Evolutionary conservation across 108 stramenopile genomes (phyloP).

Genomic region (Skeletonema potamos): DNA sequence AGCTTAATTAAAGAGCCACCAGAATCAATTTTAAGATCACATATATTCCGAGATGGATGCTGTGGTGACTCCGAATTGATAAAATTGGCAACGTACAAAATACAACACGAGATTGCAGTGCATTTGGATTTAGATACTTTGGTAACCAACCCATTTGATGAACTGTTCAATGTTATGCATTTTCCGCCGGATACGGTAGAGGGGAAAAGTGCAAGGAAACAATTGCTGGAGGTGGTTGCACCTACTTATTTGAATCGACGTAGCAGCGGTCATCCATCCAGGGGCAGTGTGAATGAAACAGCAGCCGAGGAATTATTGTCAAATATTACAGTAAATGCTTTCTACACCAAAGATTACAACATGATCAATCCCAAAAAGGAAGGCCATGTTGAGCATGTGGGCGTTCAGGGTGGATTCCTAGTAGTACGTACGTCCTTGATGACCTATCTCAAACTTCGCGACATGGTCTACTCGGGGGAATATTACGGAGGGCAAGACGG

Average conservation of each 20-base stretch:
- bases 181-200: neutral
- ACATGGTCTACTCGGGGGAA: conserved; percentile 63
- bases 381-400: conserved; percentile 20
- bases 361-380: conserved; percentile 32
- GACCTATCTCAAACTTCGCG: conserved; percentile 52
- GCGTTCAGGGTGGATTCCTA: conserved; percentile 89
- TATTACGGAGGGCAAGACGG: conserved; percentile 21
- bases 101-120: conserved; percentile 58
- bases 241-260: conserved; percentile 20
- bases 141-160: conserved; percentile 58
- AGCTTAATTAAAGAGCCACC: conserved; percentile 3
- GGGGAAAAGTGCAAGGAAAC: conserved; percentile 6
- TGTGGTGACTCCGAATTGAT: conserved; percentile 81
- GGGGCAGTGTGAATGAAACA: conserved; percentile 1
- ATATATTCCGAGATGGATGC: conserved; percentile 52
- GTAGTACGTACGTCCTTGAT: conserved; percentile 59
- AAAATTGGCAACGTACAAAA: conserved; percentile 79
- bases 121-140: conserved; percentile 68
- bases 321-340: conserved; percentile 46
- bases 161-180: conserved; percentile 61
- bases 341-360: conserved; percentile 68
- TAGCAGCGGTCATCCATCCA: neutral
- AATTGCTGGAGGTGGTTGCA: conserved; percentile 14
- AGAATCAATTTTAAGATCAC: neutral
- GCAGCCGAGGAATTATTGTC: conserved; percentile 1